Evolutionary conservation across 2,329 filamentous ascomycete genomes (phyloP), one percentile per base, ranked within the genome.

Genomic region (Botrytis pseudocinerea): DNA sequence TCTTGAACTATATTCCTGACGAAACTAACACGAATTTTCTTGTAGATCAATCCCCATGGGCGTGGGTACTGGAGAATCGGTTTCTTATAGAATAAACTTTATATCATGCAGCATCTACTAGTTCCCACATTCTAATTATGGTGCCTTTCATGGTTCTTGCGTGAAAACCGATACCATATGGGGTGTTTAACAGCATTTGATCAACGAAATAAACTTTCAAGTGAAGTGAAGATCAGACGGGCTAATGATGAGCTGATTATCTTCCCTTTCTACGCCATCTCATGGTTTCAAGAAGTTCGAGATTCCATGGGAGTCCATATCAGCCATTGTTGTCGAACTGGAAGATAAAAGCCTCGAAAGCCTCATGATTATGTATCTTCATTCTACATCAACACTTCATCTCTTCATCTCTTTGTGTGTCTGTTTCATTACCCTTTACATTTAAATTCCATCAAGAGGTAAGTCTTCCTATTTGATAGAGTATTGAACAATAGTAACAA

Each of bases 201-300:
- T 51, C 28, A 12, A 14, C 9, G 1, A 32, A 48, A 44, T 71
- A 32, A 28, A 71, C 59, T 71, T 44, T 65, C 32, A 40, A 28
- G 42, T 71, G 25, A 35, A 54, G 18, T 64, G 77, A 61, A 74
- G 77, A 79, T 78, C 78, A 80, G 78, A 78, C 78, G 75, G 74
- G 76, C 71, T 46, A 73, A 71, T 77, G 62, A 73, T 75, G 71
- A 75, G 74, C 74, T 74, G 72, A 69, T 48, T 70, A 72, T 65
- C 70, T 60, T 61, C 69, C 66, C 73, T 38, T 46, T 64, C 4
- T 18, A 42, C 22, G 48, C 74, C 76, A 75, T 78, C 38, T 20
- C 22, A 46, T 65, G 69, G 44, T 66, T 71, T 57, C 69, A 44
- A 18, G 22, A 62, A 25, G 35, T 40, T 20, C 25, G 8, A 38